phyloP scores from a whole-genome alignment of 768 basidiomycete genomes.

The Hygrophoropsis aurantiaca region DNA sequence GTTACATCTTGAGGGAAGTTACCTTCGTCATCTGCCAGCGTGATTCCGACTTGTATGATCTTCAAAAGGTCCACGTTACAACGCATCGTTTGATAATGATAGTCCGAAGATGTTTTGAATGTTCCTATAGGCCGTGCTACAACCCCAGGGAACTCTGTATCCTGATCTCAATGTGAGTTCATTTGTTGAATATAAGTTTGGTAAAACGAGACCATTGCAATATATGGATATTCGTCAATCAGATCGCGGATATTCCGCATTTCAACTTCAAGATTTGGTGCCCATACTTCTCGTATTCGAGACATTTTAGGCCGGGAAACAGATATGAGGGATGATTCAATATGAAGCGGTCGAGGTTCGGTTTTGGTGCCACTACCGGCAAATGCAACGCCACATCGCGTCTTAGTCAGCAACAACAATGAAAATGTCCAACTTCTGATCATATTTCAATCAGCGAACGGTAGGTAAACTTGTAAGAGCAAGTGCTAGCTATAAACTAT shows the following conservation, averaged over 20 bases:
- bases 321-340: too few species aligned
- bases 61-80: conserved; percentile 98
- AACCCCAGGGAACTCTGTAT: conserved; percentile 98
- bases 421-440: too few species aligned
- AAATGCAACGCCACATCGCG: too few species aligned
- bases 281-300: conserved; percentile 95
- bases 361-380: too few species aligned
- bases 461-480: too few species aligned
- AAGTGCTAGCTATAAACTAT: too few species aligned
- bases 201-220: conserved; percentile 79
- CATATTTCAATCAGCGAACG: too few species aligned
- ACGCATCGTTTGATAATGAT: conserved; percentile 99
- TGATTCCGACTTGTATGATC: conserved; percentile 96
- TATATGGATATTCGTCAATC: conserved; percentile 89
- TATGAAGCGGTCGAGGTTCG: too few species aligned
- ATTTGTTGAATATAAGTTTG: too few species aligned
- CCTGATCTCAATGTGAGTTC: conserved; percentile 49
- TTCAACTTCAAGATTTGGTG: conserved; percentile 87
- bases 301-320: conserved; percentile 47
- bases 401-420: too few species aligned
- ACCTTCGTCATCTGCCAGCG: conserved; percentile 91
- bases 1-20: conserved; percentile 86
- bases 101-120: conserved; percentile 96
- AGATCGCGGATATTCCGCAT: conserved; percentile 85
- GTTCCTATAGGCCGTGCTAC: conserved; percentile 95